These are phyloP conservation scores for Babesia microti DNA, from an alignment of 169 alveolate species.

Conservation along the genomic window DNA sequence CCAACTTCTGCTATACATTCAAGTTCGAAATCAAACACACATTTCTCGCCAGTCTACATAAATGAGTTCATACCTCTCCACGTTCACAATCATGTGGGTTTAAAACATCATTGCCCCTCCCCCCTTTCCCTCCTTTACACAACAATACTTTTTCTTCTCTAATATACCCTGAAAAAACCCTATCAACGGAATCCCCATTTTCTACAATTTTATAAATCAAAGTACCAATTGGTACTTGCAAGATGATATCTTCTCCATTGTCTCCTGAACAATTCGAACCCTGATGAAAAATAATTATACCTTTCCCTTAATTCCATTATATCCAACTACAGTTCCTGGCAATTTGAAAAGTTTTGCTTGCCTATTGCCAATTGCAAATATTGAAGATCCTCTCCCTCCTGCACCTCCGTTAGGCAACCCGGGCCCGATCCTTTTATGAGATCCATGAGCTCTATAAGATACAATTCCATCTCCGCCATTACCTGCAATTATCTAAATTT, in stretches of 20 bases:
- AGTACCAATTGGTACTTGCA: conserved; percentile 36
- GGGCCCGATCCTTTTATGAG: conserved; percentile 41
- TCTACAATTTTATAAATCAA: conserved; percentile 15
- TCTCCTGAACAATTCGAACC: conserved; percentile 17
- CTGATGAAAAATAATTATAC: not conserved
- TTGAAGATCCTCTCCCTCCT: conserved; percentile 39
- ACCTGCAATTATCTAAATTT: conserved; percentile 30
- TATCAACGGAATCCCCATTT: conserved; percentile 1
- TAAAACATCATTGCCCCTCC: conserved; percentile 28
- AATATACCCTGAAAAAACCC: conserved; percentile 17
- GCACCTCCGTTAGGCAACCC: conserved; percentile 47
- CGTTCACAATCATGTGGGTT: conserved; percentile 31
- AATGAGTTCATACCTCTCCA: conserved; percentile 7
- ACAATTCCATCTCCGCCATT: conserved; percentile 44
- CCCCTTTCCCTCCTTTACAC: conserved; percentile 39
- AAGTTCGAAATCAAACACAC: conserved; percentile 33
- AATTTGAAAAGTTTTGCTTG: conserved; percentile 17
- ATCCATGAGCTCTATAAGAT: conserved; percentile 30
- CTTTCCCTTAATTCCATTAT: conserved; percentile 18
- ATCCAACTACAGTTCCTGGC: conserved; percentile 23
- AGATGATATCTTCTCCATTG: conserved; percentile 22
- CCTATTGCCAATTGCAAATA: conserved; percentile 11
- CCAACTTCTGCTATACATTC: conserved; percentile 43
- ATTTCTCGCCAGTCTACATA: not conserved
- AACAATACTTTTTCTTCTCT: conserved; percentile 23